These are phyloP conservation scores for Themeda triandra DNA, from an alignment of 176 grass and related monocot species.

Conservation along the genomic window DNA sequence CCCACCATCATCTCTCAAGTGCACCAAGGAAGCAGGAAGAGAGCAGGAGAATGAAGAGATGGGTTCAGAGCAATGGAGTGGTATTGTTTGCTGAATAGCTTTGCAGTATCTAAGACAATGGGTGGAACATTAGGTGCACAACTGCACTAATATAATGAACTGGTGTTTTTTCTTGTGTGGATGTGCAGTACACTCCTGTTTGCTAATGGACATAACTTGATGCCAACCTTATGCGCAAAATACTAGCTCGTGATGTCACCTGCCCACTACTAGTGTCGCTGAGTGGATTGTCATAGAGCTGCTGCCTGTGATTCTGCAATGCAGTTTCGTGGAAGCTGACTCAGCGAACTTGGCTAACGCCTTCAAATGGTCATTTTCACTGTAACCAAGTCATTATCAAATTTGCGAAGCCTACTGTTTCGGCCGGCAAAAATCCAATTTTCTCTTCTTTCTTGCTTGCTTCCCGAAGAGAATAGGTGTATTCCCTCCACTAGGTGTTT, in stretches of 20 bases:
- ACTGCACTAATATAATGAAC: neutral
- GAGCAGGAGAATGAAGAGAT: too few relatives aligned
- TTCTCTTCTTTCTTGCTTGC: too few relatives aligned
- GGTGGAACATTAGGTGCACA: too few relatives aligned
- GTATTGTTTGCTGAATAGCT: neutral
- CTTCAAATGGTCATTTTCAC: fast-evolving
- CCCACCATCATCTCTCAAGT: neutral
- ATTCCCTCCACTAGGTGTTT: too few relatives aligned
- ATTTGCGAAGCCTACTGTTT: too few relatives aligned
- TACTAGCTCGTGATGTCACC: neutral
- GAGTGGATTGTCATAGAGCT: neutral
- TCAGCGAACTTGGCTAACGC: too few relatives aligned
- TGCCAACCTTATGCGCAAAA: neutral
- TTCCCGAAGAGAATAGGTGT: too few relatives aligned
- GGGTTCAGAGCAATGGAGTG: too few relatives aligned
- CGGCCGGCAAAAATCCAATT: too few relatives aligned
- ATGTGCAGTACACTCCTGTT: neutral
- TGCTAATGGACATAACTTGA: too few relatives aligned
- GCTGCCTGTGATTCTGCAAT: conserved; percentile 2
- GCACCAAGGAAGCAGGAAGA: neutral
- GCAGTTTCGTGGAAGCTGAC: neutral
- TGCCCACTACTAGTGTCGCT: neutral
- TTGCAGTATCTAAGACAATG: too few relatives aligned
- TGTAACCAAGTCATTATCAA: too few relatives aligned
- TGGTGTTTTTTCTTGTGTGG: neutral